Evolutionary conservation across 2,329 filamentous ascomycete genomes (phyloP).

Genomic region (Neoarthrinium moseri): DNA sequence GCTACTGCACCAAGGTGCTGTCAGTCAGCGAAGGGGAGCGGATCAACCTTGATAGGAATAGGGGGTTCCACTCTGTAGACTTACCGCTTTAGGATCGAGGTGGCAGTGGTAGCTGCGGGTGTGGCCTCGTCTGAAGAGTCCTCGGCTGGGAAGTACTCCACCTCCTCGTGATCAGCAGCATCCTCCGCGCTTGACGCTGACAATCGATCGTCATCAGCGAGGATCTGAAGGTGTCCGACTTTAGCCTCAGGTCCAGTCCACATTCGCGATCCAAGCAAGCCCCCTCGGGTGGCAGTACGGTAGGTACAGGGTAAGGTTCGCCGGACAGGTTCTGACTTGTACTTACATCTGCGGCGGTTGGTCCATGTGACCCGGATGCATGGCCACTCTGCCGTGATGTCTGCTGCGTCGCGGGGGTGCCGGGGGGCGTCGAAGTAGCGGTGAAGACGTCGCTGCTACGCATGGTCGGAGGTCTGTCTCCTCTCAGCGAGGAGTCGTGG

Average conservation of each 20-base stretch:
- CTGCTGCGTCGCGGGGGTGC: constrained; percentile 5
- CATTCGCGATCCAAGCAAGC: too few species aligned
- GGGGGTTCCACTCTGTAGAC: not conserved
- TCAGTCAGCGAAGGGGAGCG: too few species aligned
- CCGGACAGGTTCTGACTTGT: too few species aligned
- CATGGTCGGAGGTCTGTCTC: not conserved
- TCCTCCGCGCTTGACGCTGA: constrained; percentile 5
- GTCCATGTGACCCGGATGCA: too few species aligned
- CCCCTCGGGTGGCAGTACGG: too few species aligned
- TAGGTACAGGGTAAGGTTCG: too few species aligned
- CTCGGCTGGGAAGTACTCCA: constrained; percentile 6
- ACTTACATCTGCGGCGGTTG: too few species aligned
- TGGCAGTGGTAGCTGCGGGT: constrained; percentile 3
- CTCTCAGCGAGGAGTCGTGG: not conserved
- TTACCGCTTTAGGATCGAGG: constrained; percentile 5
- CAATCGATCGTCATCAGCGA: not conserved
- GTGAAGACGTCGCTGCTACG: constrained; percentile 3
- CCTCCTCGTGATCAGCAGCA: constrained; percentile 3
- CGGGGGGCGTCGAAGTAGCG: constrained; percentile 6
- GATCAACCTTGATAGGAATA: too few species aligned
- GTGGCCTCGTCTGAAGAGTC: constrained; percentile 6
- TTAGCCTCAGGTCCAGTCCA: too few species aligned
- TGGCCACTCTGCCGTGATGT: too few species aligned
- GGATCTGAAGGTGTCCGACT: too few species aligned
- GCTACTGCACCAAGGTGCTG: too few species aligned